Base-by-base conservation (phyloP, 768 basidiomycete genomes). In the Sporobolomyces pararoseus region DNA sequence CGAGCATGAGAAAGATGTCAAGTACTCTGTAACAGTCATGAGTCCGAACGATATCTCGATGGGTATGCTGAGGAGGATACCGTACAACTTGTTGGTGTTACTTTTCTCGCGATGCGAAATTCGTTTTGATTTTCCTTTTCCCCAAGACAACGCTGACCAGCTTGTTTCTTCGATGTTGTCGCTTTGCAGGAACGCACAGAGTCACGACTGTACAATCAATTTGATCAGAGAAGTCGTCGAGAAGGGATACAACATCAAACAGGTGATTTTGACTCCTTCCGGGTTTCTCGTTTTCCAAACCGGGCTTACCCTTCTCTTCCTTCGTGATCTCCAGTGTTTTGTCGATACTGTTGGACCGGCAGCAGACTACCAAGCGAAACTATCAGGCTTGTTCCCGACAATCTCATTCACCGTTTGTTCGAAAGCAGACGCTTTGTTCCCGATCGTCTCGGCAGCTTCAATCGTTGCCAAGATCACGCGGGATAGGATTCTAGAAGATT, bases 381-480 rank as follows among this genome's bases (percentile, higher is more conserved):
- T 99, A 3, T 88, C 89, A 17, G 83, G 83, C 10, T 77, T 87
- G 37, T 99, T 97, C 79, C 90, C 91, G 0, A 86, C 54, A 85
- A 10, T 97, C 72, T 81, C 82, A 47, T 94, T 99, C 78, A 93
- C 90, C 0, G 96, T 99, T 29, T 85, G 87, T 14, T 85, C 86
- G 32, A 97, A 99, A 80, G 96, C 96, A 21, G 96, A 99, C 77
- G 87, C 88, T n/a, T 87, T 90, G 70, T 99, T 86, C 84, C 96
- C 93, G 77, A 94, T 99, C 68, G 96, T 99, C 68, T 89, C 91
- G 27, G 96, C 96, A 9, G 96, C 95, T 2, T 92, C 90, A 78
- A 91, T 98, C n/a, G 92, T 92, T 3, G 96, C 96, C 3, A 99
- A 99, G 80, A 93, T 95, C 32, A 97, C 94, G 0, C 83, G 95